Base-by-base conservation (phyloP, 148 eudicot genomes). In the Heliosperma pusillum region DNA sequence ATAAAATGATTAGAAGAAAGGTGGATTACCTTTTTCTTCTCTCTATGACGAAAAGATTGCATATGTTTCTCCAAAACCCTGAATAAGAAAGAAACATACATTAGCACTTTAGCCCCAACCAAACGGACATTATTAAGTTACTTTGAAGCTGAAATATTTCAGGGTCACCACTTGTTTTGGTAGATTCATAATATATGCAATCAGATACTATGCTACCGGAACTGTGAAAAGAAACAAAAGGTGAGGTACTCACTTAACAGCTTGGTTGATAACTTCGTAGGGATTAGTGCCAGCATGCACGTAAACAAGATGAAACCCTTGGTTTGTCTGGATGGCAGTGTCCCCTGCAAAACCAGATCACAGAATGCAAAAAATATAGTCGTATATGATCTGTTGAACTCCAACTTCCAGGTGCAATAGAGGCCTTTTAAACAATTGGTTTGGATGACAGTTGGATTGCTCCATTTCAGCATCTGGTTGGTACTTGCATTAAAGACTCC, bases 201-300 rank as follows among this genome's bases (percentile, higher is more conserved):
- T 47, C 13, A 26, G 58, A n/a, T 27, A 44, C 42, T 26, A 74
- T 24, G 69, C 65, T 55, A 73, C 45, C 9, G 26, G 33, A 57
- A 70, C 15, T 19, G 10, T 15, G 45, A 81, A 55, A 45, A 62
- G 57, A 53, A 75, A 77, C 64, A 63, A 66, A 30, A 50, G 66
- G 68, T 52, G 74, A 26, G 66, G 66, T 11, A 82, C 93, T 86
- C 74, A 93, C 98, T 89, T 89, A 53, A 91, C 89, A 79, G 98
- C 91, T 78, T 86, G 88, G 76, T 74, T 85, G 80, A 93, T 78
- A 73, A 91, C 97, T 83, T 91, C 90, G 70, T 84, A 93, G 30
- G 98, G 97, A 82, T 93, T 89, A 52, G 91, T 89, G 67, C 97
- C 98, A 72, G 94, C 87, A 78, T 93, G 94, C 86, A 88, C 79